phyloP scores from a whole-genome alignment of 176 grass and related monocot species.

The Oropetium thomaeum region DNA sequence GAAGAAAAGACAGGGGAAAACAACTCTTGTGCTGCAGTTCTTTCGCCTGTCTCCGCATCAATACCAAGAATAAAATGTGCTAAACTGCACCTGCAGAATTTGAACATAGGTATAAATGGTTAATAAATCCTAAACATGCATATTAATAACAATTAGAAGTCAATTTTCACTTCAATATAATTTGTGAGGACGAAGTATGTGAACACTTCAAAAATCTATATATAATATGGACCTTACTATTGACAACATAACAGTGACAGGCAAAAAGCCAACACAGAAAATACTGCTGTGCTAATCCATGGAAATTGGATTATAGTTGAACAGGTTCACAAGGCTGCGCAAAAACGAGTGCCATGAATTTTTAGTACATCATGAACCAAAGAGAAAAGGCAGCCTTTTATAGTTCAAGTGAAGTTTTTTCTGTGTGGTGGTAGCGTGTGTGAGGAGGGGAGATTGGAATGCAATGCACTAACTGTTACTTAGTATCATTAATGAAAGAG shows the following conservation, averaged over 20 bases:
- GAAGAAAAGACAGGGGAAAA: conserved; percentile 86
- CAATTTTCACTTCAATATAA: conserved; percentile 27
- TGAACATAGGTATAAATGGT: conserved; percentile 29
- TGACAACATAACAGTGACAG: not conserved
- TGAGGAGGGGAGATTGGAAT: too few species aligned
- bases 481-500: too few species aligned
- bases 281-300: not conserved
- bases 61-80: conserved; percentile 67
- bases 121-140: conserved; percentile 15
- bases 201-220: conserved; percentile 1
- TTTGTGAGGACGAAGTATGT: not conserved
- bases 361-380: not conserved
- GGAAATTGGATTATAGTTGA: not conserved
- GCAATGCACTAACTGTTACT: too few species aligned
- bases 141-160: conserved; percentile 7
- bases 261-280: not conserved
- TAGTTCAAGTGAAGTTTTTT: not conserved
- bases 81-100: conserved; percentile 81
- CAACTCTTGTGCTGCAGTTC: conserved; percentile 46
- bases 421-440: too few species aligned
- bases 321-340: not conserved
- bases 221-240: not conserved
- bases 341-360: not conserved
- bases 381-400: not conserved
- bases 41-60: conserved; percentile 57